phyloP scores from a whole-genome alignment of 805 yeast species.

The Yarrowia sp. region DNA sequence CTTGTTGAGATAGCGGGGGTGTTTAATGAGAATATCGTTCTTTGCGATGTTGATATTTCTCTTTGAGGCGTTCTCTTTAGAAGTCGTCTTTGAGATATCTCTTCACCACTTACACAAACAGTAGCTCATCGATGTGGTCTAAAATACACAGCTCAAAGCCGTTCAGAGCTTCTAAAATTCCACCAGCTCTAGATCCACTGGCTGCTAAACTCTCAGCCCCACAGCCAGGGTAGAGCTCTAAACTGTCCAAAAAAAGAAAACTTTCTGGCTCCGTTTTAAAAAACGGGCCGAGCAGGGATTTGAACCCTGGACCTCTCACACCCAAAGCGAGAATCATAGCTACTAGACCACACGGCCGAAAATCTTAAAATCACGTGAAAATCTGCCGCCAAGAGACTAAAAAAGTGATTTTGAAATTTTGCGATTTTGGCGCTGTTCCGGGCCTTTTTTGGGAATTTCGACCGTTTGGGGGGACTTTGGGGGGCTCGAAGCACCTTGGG shows the following conservation, averaged over 20 bases:
- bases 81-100: no score
- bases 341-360: conserved; percentile 37
- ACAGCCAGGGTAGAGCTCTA: neutral
- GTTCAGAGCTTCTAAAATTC: no score
- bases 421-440: neutral
- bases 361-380: neutral
- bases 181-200: no score
- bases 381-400: neutral
- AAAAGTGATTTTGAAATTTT: neutral
- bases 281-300: conserved; percentile 37
- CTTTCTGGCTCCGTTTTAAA: conserved; percentile 13
- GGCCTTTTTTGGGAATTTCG: neutral
- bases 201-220: neutral
- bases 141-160: no score
- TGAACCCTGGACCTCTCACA: conserved; percentile 38
- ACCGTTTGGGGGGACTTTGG: neutral
- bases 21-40: no score
- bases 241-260: neutral
- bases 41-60: no score
- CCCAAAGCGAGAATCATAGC: conserved; percentile 38
- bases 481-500: neutral
- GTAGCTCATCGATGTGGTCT: no score
- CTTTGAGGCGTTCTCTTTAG: no score
- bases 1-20: no score
- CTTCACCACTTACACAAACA: no score